These are phyloP conservation scores for Alternaria panax DNA, from an alignment of 2,329 filamentous ascomycete genomes.

Conservation along the genomic window DNA sequence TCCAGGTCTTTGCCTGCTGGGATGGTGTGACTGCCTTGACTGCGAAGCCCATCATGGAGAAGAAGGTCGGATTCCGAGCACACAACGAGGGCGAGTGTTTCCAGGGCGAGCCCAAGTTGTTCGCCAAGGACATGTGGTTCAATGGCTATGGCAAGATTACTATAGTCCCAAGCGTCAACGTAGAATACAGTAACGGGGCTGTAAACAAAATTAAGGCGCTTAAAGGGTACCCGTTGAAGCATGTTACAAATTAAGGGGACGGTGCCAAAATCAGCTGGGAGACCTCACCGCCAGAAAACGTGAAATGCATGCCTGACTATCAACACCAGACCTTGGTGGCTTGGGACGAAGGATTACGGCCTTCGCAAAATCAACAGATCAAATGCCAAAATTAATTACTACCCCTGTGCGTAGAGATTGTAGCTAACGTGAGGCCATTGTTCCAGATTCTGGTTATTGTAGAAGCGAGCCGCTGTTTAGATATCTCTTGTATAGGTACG, in stretches of 20 bases:
- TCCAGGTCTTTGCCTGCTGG: conserved; percentile 69
- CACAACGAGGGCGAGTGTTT: conserved; percentile 56
- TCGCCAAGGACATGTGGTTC: conserved; percentile 64
- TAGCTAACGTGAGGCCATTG: not conserved
- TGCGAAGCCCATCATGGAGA: conserved; percentile 57
- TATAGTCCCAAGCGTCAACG: conserved; percentile 63
- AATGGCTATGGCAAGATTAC: conserved; percentile 58
- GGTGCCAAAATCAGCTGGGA: conserved; percentile 55
- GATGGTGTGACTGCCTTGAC: conserved; percentile 63
- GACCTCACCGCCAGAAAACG: conserved; percentile 53
- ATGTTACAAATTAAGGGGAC: conserved; percentile 38
- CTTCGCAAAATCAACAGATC: not conserved
- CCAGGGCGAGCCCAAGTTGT: conserved; percentile 63
- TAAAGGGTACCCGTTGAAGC: conserved; percentile 59
- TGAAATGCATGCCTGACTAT: conserved; percentile 57
- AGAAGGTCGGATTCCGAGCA: conserved; percentile 56
- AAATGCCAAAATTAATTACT: not conserved
- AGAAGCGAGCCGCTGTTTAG: no score
- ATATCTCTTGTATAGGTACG: no score
- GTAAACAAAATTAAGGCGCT: conserved; percentile 57
- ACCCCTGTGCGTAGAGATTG: not conserved
- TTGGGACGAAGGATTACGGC: conserved; percentile 17
- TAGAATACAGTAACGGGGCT: conserved; percentile 61
- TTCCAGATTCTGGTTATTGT: not conserved
- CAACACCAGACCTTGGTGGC: conserved; percentile 20